These are phyloP conservation scores for Cajanus cajan DNA, from an alignment of 306 rosid genomes.

Conservation along the genomic window DNA sequence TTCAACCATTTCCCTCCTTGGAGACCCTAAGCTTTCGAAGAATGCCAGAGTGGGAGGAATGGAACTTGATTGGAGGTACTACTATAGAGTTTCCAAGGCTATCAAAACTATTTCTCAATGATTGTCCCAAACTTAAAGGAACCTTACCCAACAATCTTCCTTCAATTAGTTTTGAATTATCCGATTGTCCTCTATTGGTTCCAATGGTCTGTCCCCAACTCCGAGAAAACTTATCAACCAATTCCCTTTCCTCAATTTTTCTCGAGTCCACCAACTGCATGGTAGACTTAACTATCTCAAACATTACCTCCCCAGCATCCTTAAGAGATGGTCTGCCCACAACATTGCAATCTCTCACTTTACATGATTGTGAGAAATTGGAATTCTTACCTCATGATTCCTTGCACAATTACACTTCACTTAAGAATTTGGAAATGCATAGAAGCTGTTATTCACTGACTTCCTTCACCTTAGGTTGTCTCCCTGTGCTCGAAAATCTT, in stretches of 20 bases:
- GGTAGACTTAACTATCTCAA: neutral
- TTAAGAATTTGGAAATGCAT: neutral
- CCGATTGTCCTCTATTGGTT: neutral
- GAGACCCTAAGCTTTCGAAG: neutral
- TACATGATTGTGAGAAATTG: neutral
- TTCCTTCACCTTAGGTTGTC: slow-evolving; percentile 1
- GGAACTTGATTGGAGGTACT: neutral
- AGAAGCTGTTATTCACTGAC: slow-evolving; percentile 1
- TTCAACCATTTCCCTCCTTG: slow-evolving; percentile 25
- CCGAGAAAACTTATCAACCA: neutral
- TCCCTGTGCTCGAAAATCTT: slow-evolving; percentile 21
- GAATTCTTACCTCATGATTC: slow-evolving; percentile 13
- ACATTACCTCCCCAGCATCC: neutral
- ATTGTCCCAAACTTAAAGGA: no score
- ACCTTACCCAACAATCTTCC: slow-evolving; percentile 7
- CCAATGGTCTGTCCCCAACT: neutral
- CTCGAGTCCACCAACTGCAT: neutral
- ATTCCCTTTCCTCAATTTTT: neutral
- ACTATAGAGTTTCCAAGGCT: neutral
- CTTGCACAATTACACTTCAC: slow-evolving; percentile 7
- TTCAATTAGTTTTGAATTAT: neutral
- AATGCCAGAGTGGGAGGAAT: slow-evolving; percentile 14
- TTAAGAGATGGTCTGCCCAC: slow-evolving; percentile 14
- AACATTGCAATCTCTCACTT: neutral
- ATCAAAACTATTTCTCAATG: neutral